Conservation (phyloP, 176 grass and related monocot species). For the Melocanna baccifera region DNA sequence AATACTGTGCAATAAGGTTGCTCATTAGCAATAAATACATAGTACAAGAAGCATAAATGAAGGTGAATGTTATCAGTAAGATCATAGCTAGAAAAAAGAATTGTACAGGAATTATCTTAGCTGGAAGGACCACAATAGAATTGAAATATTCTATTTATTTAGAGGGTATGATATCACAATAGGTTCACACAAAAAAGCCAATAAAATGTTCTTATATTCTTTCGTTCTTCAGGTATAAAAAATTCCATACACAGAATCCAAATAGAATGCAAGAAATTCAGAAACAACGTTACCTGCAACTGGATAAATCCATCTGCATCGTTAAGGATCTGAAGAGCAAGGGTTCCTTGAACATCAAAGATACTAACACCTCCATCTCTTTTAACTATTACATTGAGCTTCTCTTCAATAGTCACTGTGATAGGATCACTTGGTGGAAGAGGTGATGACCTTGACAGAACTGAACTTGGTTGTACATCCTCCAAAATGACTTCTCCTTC, state of each 20-base stretch:
- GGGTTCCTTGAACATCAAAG: conserved; percentile 82
- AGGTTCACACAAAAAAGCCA: not conserved
- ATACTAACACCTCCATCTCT: conserved; percentile 76
- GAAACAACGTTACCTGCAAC: conserved; percentile 53
- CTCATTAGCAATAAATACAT: not conserved
- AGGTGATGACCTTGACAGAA: conserved; percentile 40
- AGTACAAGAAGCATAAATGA: not conserved
- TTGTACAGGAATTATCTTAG: not conserved
- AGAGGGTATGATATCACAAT: not conserved
- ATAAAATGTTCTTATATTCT: not conserved
- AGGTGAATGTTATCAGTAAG: not conserved
- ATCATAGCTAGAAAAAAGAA: not conserved
- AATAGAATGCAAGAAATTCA: not conserved
- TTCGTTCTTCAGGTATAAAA: not conserved
- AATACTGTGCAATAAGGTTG: not conserved
- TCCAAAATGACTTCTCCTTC: conserved; percentile 89
- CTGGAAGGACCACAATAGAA: not conserved
- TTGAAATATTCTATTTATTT: not conserved
- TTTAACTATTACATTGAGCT: conserved; percentile 62
- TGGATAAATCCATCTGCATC: conserved; percentile 79
- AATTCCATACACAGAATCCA: not conserved
- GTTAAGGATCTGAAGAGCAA: conserved; percentile 82
- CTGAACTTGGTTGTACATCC: conserved; percentile 57
- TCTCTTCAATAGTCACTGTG: conserved; percentile 82
- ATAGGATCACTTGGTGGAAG: conserved; percentile 62